Conservation (phyloP, 2,329 filamentous ascomycete species). For the Aspergillus japonicus region DNA sequence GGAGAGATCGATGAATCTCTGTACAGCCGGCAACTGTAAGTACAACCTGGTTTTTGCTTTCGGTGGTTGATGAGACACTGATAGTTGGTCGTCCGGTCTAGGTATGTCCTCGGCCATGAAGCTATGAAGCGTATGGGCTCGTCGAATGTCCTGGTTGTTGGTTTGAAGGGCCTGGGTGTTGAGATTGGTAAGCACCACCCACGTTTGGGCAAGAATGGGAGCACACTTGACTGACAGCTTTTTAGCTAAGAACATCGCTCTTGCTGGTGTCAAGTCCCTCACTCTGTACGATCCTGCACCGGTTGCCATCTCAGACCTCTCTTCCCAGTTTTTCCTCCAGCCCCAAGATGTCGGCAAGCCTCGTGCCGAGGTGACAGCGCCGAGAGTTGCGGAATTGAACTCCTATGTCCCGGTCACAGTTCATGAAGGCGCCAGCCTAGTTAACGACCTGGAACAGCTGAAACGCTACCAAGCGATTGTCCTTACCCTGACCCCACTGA, state of each 20-base stretch:
- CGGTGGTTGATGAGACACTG: slow-evolving; percentile 2
- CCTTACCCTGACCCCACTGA: slow-evolving; percentile 77
- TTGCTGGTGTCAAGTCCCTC: slow-evolving; percentile 96
- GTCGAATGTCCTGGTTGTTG: slow-evolving; percentile 89
- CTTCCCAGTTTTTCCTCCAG: slow-evolving; percentile 94
- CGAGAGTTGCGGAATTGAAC: slow-evolving; percentile 90
- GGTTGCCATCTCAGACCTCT: slow-evolving; percentile 81
- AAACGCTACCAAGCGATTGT: slow-evolving; percentile 93
- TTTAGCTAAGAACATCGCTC: slow-evolving; percentile 92
- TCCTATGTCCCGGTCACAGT: slow-evolving; percentile 89
- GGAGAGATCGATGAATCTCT: slow-evolving; percentile 67
- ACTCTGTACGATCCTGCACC: slow-evolving; percentile 88
- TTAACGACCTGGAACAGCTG: slow-evolving; percentile 73
- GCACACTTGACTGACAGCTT: slow-evolving; percentile 9
- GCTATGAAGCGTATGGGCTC: slow-evolving; percentile 99
- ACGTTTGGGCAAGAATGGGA: neutral
- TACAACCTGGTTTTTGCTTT: slow-evolving; percentile 2
- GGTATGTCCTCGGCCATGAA: slow-evolving; percentile 70
- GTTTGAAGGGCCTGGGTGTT: slow-evolving; percentile 89
- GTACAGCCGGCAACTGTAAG: slow-evolving; percentile 63
- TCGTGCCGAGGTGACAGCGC: slow-evolving; percentile 80
- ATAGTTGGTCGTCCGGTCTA: slow-evolving; percentile 17
- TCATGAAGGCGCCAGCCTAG: slow-evolving; percentile 64
- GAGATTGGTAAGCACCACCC: slow-evolving; percentile 64
- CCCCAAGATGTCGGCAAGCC: slow-evolving; percentile 87